Evolutionary conservation across 495 filamentous ascomycete species (phyloP).

Genomic region (Apiosordaria backusii): DNA sequence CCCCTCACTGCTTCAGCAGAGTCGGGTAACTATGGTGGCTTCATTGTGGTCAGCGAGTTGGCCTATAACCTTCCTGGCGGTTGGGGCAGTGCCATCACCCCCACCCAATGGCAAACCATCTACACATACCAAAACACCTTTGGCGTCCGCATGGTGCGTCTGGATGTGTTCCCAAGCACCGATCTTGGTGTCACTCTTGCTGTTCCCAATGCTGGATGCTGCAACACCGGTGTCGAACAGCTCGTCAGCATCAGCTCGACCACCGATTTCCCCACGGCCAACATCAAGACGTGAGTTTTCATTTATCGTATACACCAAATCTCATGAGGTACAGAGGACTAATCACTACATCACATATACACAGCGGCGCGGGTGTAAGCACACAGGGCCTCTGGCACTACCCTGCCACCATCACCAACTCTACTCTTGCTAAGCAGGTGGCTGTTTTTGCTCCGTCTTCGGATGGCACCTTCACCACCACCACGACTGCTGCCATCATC

Average conservation of each 20-base stretch:
- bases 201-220: conserved; percentile 30
- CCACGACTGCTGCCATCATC: conserved; percentile 56
- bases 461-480: conserved; percentile 22
- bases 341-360: neutral
- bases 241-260: conserved; percentile 47
- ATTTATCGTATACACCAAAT: neutral
- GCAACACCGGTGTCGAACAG: conserved; percentile 50
- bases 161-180: conserved; percentile 53
- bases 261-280: conserved; percentile 49
- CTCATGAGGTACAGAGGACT: neutral
- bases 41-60: conserved; percentile 55
- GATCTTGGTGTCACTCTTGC: conserved; percentile 24
- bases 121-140: conserved; percentile 57
- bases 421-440: conserved; percentile 51
- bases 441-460: conserved; percentile 45
- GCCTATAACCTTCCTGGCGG: conserved; percentile 51
- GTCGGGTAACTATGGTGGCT: conserved; percentile 55
- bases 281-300: conserved; percentile 37
- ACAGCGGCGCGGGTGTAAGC: conserved; percentile 22
- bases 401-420: conserved; percentile 53
- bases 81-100: conserved; percentile 53
- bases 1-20: conserved; percentile 41
- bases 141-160: conserved; percentile 59
- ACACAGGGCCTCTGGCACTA: conserved; percentile 54
- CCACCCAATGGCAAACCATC: conserved; percentile 53